Base-by-base conservation (phyloP, 352 stramenopile genomes). In the Stephanocyclus meneghinianus region DNA sequence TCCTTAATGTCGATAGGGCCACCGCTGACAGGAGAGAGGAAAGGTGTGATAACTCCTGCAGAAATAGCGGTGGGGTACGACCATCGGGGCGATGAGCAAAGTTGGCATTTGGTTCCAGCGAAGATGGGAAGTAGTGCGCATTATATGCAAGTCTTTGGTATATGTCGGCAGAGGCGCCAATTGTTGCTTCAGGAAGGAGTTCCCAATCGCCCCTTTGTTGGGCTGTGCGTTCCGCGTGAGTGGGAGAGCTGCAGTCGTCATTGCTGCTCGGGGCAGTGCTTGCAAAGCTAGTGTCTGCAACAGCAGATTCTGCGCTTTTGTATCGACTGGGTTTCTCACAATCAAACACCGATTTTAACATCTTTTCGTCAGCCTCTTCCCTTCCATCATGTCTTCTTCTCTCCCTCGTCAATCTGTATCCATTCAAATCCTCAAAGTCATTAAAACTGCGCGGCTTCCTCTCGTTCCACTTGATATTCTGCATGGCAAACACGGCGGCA, bases 21-120 rank as follows among this genome's bases (percentile, higher is more conserved):
- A 88, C 81, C 1, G 81, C 81, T 29, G 44, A 73, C 15, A 71
- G 40, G 0, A 88, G 77, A 30, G 76, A 85, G 10, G 72, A 69
- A 2, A 83, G 66, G 50, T 88, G 81, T 2, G 65, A 73, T 13
- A 88, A 59, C 45, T 88, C 81, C 55, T 88, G 81, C 0, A 88
- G 56, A 68, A 85, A 88, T 0, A 88, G 70, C 1, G 71, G 68
- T 26, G 81, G 81, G 10, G 81, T 88, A 7, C 42, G 51, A 35
- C 57, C 65, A 53, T 66, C 50, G 32, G 68, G 68, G 32, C 63
- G 40, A 51, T 42, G 11, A 51, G 47, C 78, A 62, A 82, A 82
- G 53, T 77, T 80, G 29, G 65, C 2, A 59, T 84, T 76, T 11
- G 71, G 71, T 29, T 47, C 13, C 18, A 57, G 26, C 11, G 26